Percentiles rank a stretch among this genome's conserved stretches.
Evolutionary conservation across 129 eudicot species (phyloP).

Genomic region (carrot (Daucus carota)): DH1_v3.0 NC_030383.2:5006501-5007000

Average conservation of each 20-base stretch:
- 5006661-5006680: not conserved
- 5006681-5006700: too few species aligned
- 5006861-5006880: not conserved
- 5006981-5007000: conserved; percentile 45
- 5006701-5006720: not conserved
- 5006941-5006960: not conserved
- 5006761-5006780: not conserved
- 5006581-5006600: not conserved
- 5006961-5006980: not conserved
- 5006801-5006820: not conserved
- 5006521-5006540: not conserved
- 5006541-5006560: not conserved
- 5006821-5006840: not conserved
- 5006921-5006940: conserved; percentile 2
- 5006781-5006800: not conserved
- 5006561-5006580: not conserved
- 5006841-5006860: not conserved
- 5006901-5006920: not conserved
- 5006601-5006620: not conserved
- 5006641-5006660: not conserved
- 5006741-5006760: not conserved
- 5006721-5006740: too few species aligned
- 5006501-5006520: too few species aligned
- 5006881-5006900: not conserved
- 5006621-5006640: not conserved